Evolutionary conservation across 2,329 filamentous ascomycete species (phyloP).

Genomic region (Verticillium isaacii): DNA sequence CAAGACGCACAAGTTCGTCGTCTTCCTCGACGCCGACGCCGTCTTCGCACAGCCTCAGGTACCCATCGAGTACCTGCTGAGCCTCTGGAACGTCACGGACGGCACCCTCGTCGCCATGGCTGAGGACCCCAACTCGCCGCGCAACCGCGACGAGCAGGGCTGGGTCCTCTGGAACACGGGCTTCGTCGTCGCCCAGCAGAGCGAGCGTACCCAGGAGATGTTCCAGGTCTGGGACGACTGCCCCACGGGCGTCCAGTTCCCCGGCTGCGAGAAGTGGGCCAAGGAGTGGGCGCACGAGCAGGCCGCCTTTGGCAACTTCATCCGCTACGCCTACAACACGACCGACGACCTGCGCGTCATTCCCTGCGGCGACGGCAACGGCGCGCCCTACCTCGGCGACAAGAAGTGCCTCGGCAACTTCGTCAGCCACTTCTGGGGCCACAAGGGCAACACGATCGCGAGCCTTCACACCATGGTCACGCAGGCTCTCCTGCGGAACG

Average conservation of each 20-base stretch:
- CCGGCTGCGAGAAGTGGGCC: conserved; percentile 15
- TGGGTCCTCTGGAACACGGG: conserved; percentile 33
- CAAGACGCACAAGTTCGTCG: conserved; percentile 32
- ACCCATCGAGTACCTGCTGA: conserved; percentile 43
- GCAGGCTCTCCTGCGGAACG: conserved; percentile 5
- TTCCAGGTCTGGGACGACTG: conserved; percentile 10
- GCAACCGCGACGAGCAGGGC: conserved; percentile 31
- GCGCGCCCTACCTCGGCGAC: conserved; percentile 15
- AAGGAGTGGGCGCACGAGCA: conserved; percentile 22
- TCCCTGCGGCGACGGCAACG: conserved; percentile 19
- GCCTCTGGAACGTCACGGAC: conserved; percentile 35
- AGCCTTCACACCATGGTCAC: conserved; percentile 13
- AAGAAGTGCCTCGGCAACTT: conserved; percentile 18
- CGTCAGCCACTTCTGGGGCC: conserved; percentile 19
- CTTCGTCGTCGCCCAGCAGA: conserved; percentile 33
- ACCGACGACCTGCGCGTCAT: conserved; percentile 15
- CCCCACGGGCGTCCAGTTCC: conserved; percentile 12
- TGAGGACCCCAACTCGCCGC: conserved; percentile 32
- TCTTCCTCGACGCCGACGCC: conserved; percentile 40
- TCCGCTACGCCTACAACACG: conserved; percentile 19
- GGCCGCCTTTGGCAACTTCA: conserved; percentile 18
- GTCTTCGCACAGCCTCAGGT: conserved; percentile 34
- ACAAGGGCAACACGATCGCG: conserved; percentile 13
- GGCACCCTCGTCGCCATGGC: conserved; percentile 39
- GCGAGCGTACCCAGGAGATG: conserved; percentile 10